phyloP scores from a whole-genome alignment of 371 early-diverging fungal genomes.

The Mortierella sp. region DNA sequence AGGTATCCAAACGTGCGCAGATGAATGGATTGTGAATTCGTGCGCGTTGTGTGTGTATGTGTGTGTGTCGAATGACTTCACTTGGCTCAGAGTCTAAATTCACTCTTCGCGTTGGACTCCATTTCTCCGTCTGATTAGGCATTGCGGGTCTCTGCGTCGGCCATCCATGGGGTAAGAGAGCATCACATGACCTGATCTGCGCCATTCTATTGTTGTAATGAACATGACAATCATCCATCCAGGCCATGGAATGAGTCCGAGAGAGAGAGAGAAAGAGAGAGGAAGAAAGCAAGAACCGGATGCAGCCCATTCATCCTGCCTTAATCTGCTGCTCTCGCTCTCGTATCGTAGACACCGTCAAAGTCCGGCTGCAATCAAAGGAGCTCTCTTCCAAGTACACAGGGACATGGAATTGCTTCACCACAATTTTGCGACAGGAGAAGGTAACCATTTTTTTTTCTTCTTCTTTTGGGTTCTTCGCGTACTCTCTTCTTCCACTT shows the following conservation, averaged over 20 bases:
- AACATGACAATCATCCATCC: too few relatives aligned
- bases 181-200: neutral
- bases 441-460: slow-evolving; percentile 53
- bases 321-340: neutral
- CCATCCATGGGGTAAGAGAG: slow-evolving; percentile 70
- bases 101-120: slow-evolving; percentile 1
- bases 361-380: slow-evolving; percentile 68
- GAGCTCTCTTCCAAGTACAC: slow-evolving; percentile 62
- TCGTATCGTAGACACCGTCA: slow-evolving; percentile 54
- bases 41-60: too few relatives aligned
- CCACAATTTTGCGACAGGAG: slow-evolving; percentile 66
- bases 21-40: neutral
- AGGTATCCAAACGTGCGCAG: slow-evolving; percentile 52
- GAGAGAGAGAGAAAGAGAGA: too few relatives aligned
- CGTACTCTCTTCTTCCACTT: neutral
- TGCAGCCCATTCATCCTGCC: too few relatives aligned
- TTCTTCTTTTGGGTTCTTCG: too few relatives aligned
- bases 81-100: slow-evolving; percentile 8
- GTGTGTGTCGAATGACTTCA: too few relatives aligned
- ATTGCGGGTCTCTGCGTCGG: slow-evolving; percentile 72
- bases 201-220: neutral
- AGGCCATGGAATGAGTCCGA: too few relatives aligned
- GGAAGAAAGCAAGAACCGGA: too few relatives aligned
- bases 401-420: slow-evolving; percentile 72
- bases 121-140: slow-evolving; percentile 49